These are phyloP conservation scores for Spinacia oleracea DNA, from an alignment of 179 eudicot species.

Conservation along the genomic window DNA sequence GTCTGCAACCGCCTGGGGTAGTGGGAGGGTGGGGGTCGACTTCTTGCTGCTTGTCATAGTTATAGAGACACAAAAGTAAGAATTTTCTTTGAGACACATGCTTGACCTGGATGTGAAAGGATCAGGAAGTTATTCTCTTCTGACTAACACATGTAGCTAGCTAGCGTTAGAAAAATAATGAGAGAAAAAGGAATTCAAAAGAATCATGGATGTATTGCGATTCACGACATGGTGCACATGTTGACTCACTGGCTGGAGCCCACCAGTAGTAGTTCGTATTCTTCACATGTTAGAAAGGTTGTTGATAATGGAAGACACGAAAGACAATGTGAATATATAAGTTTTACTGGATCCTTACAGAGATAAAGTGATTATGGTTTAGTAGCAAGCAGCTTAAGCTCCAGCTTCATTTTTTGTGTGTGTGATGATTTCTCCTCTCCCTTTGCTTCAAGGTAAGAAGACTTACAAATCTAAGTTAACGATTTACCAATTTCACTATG, in stretches of 20 bases:
- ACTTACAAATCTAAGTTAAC: background rate
- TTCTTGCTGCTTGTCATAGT: constrained; percentile 41
- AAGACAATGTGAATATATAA: background rate
- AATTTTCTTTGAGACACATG: constrained; percentile 41
- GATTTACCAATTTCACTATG: background rate
- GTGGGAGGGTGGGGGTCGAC: constrained; percentile 30
- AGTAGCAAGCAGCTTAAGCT: background rate
- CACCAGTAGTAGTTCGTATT: constrained; percentile 33
- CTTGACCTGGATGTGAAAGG: constrained; percentile 43
- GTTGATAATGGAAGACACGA: constrained; percentile 23
- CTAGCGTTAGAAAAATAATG: constrained; percentile 45
- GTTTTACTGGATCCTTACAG: constrained; percentile 7
- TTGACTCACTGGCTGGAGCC: constrained; percentile 36
- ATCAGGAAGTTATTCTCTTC: constrained; percentile 49
- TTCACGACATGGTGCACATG: constrained; percentile 38
- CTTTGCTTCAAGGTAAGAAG: background rate
- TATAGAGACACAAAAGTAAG: constrained; percentile 43
- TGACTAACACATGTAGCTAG: constrained; percentile 50
- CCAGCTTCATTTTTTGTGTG: background rate
- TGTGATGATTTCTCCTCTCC: too few species aligned
- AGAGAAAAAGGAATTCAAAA: constrained; percentile 46
- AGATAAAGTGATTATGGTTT: background rate
- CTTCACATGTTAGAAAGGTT: constrained; percentile 25
- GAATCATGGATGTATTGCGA: constrained; percentile 58
- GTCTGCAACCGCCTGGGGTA: constrained; percentile 77